Evolutionary conservation across 2,329 filamentous ascomycete genomes (phyloP).

Genomic region (Venturia aucupariae): DNA sequence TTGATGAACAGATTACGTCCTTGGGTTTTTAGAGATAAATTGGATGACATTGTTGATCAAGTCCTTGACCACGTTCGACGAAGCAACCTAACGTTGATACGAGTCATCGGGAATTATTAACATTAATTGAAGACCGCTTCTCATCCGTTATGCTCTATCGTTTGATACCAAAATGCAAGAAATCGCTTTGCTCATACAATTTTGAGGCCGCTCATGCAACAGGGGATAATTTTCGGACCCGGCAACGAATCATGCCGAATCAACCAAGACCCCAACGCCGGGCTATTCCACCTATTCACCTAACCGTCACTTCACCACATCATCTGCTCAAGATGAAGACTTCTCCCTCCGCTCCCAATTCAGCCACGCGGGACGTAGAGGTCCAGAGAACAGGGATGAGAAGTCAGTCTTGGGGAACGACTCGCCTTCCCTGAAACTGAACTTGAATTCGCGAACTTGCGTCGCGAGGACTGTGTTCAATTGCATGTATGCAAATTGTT

Average conservation of each 20-base stretch:
- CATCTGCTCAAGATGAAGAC: neutral
- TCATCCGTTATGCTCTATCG: neutral
- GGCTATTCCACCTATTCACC: neutral
- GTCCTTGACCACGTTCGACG: too few species aligned
- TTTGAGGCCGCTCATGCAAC: neutral
- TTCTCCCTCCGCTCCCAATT: conserved; percentile 61
- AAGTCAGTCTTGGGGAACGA: conserved; percentile 62
- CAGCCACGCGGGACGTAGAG: conserved; percentile 44
- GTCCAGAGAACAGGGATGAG: conserved; percentile 42
- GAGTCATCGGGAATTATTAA: neutral
- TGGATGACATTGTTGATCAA: too few species aligned
- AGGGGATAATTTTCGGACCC: neutral
- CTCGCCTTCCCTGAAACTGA: conserved; percentile 65
- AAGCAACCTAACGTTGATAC: too few species aligned
- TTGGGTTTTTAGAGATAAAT: too few species aligned
- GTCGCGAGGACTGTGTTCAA: conserved; percentile 75
- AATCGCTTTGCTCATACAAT: neutral
- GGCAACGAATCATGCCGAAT: neutral
- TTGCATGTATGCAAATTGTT: conserved; percentile 93
- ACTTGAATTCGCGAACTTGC: conserved; percentile 69
- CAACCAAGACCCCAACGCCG: neutral
- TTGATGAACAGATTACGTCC: too few species aligned
- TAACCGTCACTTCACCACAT: neutral
- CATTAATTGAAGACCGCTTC: neutral
- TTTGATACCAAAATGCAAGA: neutral